Evolutionary conservation across 1,139 yeast genomes (phyloP), one percentile per base, ranked within the genome.

Genomic region (Nakaseomyces nivariensis): DNA sequence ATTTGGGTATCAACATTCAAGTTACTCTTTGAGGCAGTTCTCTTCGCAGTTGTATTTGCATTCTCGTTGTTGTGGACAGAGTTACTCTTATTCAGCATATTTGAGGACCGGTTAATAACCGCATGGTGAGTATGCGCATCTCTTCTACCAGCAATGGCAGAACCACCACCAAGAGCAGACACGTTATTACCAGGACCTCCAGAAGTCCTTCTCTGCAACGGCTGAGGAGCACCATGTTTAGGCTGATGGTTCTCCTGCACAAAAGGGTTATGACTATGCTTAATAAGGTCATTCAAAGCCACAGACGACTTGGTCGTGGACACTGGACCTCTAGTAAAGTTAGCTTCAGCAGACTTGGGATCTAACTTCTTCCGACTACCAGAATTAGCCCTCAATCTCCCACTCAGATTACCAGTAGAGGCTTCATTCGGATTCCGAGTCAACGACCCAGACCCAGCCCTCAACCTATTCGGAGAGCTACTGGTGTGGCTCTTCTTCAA

Each of bases 31-130:
- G 24, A 41, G 33, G 38, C 9, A 27, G 33, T 9, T 31, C 36
- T 6, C 38, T 33, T 22, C 26, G 22, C 43, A 31, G 11, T 4
- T 4, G 34, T 4, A 5, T n/a, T 33, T n/a, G 36, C 13, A 10
- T 10, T 4, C 9, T 41, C 34, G 25, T 54, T 48, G 60, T 58
- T 11, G 62, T 55, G 6, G 64, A 62, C 34, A 58, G 57, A 22
- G 31, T 26, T 38, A 13, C 56, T 46, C 11, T 63, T 64, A 3
- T 64, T 60, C 17, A 45, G 17, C 25, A 46, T 38, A 37, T 31
- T 34, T 9, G 48, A 10, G 26, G 48, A 36, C 11, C 32, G 24
- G 38, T 43, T 47, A 5, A 47, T 4, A 1, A 34, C 46, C 7
- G 34, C 36, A 10, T 45, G 47, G 34, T 45, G 47, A 7, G 47